Evolutionary conservation across 129 eudicot genomes (phyloP).

Genomic region (Mikania micrantha): DNA sequence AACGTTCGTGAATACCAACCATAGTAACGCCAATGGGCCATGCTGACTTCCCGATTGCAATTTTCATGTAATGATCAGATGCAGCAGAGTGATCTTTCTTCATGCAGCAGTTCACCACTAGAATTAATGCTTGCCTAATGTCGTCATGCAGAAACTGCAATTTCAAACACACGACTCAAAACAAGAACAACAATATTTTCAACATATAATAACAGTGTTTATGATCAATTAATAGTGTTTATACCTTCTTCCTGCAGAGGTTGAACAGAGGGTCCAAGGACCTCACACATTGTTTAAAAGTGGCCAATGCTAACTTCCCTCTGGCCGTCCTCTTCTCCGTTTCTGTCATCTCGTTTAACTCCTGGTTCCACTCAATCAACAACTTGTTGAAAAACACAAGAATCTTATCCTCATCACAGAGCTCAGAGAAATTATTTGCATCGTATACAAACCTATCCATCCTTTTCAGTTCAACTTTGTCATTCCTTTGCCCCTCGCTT

Average conservation of each 20-base stretch:
- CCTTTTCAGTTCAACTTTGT: slow-evolving; percentile 82
- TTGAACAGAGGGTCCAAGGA: slow-evolving; percentile 81
- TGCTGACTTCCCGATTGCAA: slow-evolving; percentile 97
- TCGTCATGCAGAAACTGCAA: slow-evolving; percentile 78
- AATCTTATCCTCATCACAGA: slow-evolving; percentile 94
- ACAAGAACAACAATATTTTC: not conserved
- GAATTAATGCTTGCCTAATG: slow-evolving; percentile 64
- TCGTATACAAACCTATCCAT: slow-evolving; percentile 73
- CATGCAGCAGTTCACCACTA: slow-evolving; percentile 78
- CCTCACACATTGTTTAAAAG: slow-evolving; percentile 92
- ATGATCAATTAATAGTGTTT: no score
- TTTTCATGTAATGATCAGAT: slow-evolving; percentile 83
- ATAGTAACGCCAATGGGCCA: slow-evolving; percentile 99
- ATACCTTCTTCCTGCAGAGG: slow-evolving; percentile 98
- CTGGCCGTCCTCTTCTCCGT: slow-evolving; percentile 79
- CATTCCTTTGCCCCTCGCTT: slow-evolving; percentile 97
- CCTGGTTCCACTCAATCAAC: slow-evolving; percentile 96
- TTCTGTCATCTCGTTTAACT: slow-evolving; percentile 80
- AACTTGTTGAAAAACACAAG: slow-evolving; percentile 89
- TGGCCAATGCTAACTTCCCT: slow-evolving; percentile 87
- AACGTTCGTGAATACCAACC: slow-evolving; percentile 99
- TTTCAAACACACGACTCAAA: not conserved
- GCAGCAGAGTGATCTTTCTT: slow-evolving; percentile 80
- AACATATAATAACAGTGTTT: not conserved
- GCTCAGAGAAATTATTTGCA: slow-evolving; percentile 63